These are phyloP conservation scores for Camellia japonica DNA, from an alignment of 148 eudicot species.

Conservation along the genomic window DNA sequence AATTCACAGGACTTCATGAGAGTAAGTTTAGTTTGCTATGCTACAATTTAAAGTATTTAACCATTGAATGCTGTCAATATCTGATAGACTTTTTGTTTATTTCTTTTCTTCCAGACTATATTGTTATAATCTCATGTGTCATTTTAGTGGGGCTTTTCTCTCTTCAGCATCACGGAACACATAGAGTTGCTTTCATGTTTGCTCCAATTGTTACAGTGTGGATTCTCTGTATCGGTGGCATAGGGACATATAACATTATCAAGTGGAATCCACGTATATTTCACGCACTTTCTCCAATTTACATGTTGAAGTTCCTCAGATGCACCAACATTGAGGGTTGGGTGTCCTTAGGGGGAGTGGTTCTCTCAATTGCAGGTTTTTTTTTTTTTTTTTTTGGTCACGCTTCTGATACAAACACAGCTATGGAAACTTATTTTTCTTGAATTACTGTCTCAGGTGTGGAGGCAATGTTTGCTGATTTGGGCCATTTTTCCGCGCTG, in stretches of 20 bases:
- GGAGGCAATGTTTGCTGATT: no score
- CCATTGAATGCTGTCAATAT: not conserved
- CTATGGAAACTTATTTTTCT: no score
- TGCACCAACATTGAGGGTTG: constrained; percentile 55
- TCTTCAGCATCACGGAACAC: constrained; percentile 68
- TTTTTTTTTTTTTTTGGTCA: no score
- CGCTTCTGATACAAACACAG: no score
- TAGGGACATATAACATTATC: constrained; percentile 58
- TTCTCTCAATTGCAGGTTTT: no score
- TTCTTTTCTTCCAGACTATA: constrained; percentile 40
- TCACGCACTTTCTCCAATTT: constrained; percentile 60
- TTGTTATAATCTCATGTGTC: constrained; percentile 47
- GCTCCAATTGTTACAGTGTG: constrained; percentile 67
- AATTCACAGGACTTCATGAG: constrained; percentile 53
- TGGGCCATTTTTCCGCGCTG: no score
- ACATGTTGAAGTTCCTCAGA: constrained; percentile 56
- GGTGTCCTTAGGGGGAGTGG: constrained; percentile 25
- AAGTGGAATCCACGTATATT: constrained; percentile 54
- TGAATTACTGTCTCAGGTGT: no score
- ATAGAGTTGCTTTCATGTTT: constrained; percentile 64
- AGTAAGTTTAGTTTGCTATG: constrained; percentile 35
- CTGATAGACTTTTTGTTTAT: constrained; percentile 3
- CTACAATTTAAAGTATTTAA: not conserved
- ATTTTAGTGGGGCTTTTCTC: constrained; percentile 58
- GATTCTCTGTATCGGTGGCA: constrained; percentile 61